Evolutionary conservation across 805 yeast species (phyloP), one percentile per base, ranked within the genome.

Genomic region (Cyberlindnera mississippiensis): DNA sequence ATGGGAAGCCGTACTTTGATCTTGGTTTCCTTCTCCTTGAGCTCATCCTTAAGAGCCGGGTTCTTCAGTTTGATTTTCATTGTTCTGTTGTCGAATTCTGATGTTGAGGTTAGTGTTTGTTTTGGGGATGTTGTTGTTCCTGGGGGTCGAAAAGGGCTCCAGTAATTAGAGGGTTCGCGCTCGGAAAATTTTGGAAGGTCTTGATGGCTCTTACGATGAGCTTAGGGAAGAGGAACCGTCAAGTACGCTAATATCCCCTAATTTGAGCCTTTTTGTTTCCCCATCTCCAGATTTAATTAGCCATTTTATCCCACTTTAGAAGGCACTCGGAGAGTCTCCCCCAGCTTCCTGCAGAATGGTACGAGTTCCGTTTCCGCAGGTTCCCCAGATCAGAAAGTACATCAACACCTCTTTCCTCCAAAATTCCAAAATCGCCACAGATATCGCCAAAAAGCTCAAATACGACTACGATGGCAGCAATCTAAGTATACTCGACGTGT

Each of bases 401-500:
- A 30, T 31, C 19, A 36, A 35, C 16, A 38, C 38, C 5, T 42
- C 49, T 2, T 43, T 49, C 24, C 31, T 47, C 12, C 33, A 42
- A 16, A 44, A 38, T 33, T 33, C 34, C 19, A 24, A 30, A 3
- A 27, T 38, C 24, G 47, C 47, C 6, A n/a, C 50, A 7, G 41
- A 55, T 31, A 62, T 84, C 11, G 55, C 83, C 6, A 71, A 79
- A 18, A 72, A 66, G 40, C 60, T 83, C 19, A 61, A 70, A 43
- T 63, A 67, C 41, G 42, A 61, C 24, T 51, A 61, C 49, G 28
- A 69, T 57, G 5, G 51, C 63, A 14, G 55, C 57, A n/a, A 61
- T 53, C 35, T 64, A 73, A 18, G 73, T 73, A 71, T 85, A 1
- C 55, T 84, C 6, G 90, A 84, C 48, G 65, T 78, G 10, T 78